Evolutionary conservation across 768 basidiomycete species (phyloP), one percentile per base, ranked within the genome.

Genomic region (Termitomyces titanicus): DNA sequence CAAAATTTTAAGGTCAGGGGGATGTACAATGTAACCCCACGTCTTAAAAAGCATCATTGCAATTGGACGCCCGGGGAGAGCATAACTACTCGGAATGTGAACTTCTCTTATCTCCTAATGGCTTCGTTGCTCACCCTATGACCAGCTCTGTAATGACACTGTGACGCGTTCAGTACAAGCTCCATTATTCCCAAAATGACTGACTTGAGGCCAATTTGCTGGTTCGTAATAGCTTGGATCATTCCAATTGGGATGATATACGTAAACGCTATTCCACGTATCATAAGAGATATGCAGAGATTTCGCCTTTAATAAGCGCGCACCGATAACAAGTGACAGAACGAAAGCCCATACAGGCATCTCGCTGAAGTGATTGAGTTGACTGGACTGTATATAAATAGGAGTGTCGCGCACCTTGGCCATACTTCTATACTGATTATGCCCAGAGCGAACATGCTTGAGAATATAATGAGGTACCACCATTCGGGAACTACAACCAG

Each of bases 1-100:
- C 27, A 17, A 8, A 47, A 3, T 24, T 27, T 9, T 13, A 44
- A 31, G 35, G 65, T 65, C 50, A 53, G 49, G 37, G n/a, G 13
- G 31, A 24, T 42, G 7, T 50, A 64, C 56, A 34, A 82, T 81
- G 63, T 82, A 84, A 2, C 79, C 80, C 77, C 75, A 81, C 17
- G 74, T 88, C 79, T 89, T 92, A 79, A 92, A 90, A 72, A 92
- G 73, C 89, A 92, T 90, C 78, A 84, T 88, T 0, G 91, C 89
- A 52, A 91, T 66, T 8, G 90, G 88, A 13, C 81, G 80, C 4
- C 91, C 90, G 17, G 90, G 91, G 43, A 89, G 77, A 24, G 79
- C 82, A 60, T 90, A 92, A 76, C 72, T 85, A 27, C 18, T 29
- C 20, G 35, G 37, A 27, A 3, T 4, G 37, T 47, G 10, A 52